Evolutionary conservation across 192 early-diverging fungal species (phyloP).

Genomic region (Coemansia sp.): DNA sequence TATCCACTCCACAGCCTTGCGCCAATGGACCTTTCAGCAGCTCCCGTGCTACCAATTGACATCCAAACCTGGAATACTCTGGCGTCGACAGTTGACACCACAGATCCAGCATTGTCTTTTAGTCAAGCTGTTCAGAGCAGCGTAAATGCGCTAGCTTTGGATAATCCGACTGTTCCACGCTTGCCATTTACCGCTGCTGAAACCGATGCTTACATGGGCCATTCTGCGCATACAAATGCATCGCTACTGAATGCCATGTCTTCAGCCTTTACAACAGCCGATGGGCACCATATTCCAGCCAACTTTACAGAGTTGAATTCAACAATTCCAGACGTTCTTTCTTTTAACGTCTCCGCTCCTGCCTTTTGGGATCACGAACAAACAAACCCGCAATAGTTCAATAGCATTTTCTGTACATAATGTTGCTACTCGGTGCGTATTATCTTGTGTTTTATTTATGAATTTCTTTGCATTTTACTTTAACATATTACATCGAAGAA

Average conservation of each 20-base stretch:
- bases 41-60: background rate
- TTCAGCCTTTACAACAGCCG: background rate
- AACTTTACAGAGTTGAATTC: background rate
- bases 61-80: background rate
- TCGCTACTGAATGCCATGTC: background rate
- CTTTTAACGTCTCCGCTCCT: background rate
- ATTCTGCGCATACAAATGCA: background rate
- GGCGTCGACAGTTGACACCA: background rate
- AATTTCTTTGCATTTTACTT: background rate
- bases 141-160: background rate
- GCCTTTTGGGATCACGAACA: background rate
- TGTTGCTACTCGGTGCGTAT: background rate
- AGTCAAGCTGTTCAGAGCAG: background rate
- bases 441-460: background rate
- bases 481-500: no score
- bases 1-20: background rate
- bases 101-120: background rate
- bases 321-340: background rate
- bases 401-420: background rate
- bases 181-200: background rate
- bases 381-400: background rate
- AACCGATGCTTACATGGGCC: background rate
- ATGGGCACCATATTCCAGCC: background rate
- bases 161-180: background rate
- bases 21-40: background rate